Base-by-base conservation (phyloP, 2,329 filamentous ascomycete genomes). In the Cordyceps pruinosa region DNA sequence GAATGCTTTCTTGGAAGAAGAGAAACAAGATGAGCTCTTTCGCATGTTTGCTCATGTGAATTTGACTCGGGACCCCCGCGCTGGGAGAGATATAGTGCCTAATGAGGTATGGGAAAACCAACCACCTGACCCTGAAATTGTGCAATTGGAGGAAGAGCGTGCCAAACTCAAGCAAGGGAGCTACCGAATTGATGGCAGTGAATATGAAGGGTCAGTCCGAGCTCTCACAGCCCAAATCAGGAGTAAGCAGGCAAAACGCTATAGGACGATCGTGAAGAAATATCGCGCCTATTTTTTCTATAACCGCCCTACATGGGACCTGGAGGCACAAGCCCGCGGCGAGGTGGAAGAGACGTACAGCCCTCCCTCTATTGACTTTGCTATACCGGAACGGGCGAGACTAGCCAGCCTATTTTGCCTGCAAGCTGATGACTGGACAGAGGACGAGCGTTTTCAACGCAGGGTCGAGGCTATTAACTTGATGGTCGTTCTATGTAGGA, bases 1-100 rank as follows among this genome's bases (percentile, higher is more conserved):
- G 49, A 70, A 69, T 39, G 58, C 62, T 9, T 63, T 70, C 51
- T 48, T 69, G 7, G 59, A 65, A 25, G 54, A n/a, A 56, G 58
- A 60, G 25, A 62, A 57, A 34, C 53, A 67, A 57, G 60, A 61
- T 28, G 15, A 61, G 21, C 49, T 66, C 1, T 63, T 64, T 28
- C 28, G 32, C n/a, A 44, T 66, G 21, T 63, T 68, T 47, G 50
- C 57, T 23, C 50, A 67, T 55, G 58, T 69, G 4, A 66, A 67
- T 57, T 59, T 69, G 12, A 69, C 62, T 5, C 59, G 58, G 13
- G 62, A 70, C 60, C 66, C 64, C 58, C 59, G 61, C 21, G 62
- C 65, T n/a, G 62, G 57, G n/a, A 56, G 50, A 45, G 63, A 70
- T 50, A 69, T 70, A 60, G 66, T 70, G 10, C 67, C 64, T 21